These are phyloP conservation scores for Passalora sequoiae DNA, from an alignment of 2,329 filamentous ascomycete species.

Conservation along the genomic window DNA sequence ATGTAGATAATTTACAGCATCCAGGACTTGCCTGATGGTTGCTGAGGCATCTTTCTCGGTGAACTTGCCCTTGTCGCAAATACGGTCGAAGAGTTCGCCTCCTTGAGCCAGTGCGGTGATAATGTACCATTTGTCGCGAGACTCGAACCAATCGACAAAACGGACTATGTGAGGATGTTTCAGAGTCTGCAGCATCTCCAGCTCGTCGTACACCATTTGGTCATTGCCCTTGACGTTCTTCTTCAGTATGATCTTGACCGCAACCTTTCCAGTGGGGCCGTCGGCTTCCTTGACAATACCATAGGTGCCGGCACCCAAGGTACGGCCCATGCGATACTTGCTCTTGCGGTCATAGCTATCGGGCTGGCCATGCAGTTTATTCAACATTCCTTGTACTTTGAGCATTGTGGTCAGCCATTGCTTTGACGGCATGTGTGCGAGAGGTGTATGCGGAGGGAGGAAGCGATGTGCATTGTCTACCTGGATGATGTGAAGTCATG, in stretches of 20 bases:
- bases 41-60: slow-evolving; percentile 96
- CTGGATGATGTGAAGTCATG: slow-evolving; percentile 1
- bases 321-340: slow-evolving; percentile 87
- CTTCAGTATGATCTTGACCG: slow-evolving; percentile 98
- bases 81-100: slow-evolving; percentile 94
- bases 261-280: slow-evolving; percentile 75
- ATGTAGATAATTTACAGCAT: slow-evolving; percentile 91
- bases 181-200: slow-evolving; percentile 85
- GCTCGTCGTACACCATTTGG: slow-evolving; percentile 96
- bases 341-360: slow-evolving; percentile 99
- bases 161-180: slow-evolving; percentile 93
- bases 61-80: slow-evolving; percentile 96
- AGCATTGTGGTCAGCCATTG: slow-evolving; percentile 18
- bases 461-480: slow-evolving; percentile 4
- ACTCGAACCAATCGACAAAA: slow-evolving; percentile 99
- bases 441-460: slow-evolving; percentile 3
- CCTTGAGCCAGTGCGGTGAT: slow-evolving; percentile 94
- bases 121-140: slow-evolving; percentile 98
- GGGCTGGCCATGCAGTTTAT: slow-evolving; percentile 92
- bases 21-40: slow-evolving; percentile 89
- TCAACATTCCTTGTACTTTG: slow-evolving; percentile 60
- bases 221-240: slow-evolving; percentile 99
- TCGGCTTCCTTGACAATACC: slow-evolving; percentile 96
- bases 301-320: slow-evolving; percentile 93
- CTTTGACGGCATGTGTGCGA: slow-evolving; percentile 16